phyloP scores from a whole-genome alignment of 1,139 yeast species.

The Blastobotrys malaysiensis region DNA sequence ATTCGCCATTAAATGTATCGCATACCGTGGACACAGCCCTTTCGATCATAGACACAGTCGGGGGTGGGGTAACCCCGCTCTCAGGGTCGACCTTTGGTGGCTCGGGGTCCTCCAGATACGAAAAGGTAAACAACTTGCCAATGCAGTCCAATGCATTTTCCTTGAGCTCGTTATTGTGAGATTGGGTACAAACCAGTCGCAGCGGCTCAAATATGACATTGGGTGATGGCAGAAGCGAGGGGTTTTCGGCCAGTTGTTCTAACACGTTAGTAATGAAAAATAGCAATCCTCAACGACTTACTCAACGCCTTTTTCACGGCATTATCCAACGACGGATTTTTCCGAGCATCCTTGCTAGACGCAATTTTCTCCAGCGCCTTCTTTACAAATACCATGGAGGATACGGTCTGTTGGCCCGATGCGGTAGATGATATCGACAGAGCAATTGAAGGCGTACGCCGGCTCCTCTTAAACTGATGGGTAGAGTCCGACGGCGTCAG shows the following conservation, averaged over 20 bases:
- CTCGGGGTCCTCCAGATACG: conserved; percentile 49
- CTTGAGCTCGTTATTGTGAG: conserved; percentile 47
- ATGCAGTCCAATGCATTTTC: conserved; percentile 58
- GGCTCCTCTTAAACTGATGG: conserved; percentile 10
- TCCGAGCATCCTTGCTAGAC: conserved; percentile 46
- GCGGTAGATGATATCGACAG: conserved; percentile 26
- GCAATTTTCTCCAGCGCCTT: conserved; percentile 44
- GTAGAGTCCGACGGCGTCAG: background rate
- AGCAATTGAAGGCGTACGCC: conserved; percentile 30
- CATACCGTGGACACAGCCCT: conserved; percentile 82
- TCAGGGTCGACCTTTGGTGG: conserved; percentile 37
- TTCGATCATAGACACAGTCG: conserved; percentile 61
- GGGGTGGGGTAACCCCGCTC: conserved; percentile 45
- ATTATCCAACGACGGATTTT: conserved; percentile 39
- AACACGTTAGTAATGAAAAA: background rate
- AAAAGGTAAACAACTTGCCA: conserved; percentile 60
- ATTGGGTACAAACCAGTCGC: conserved; percentile 50
- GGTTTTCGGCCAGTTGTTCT: conserved; percentile 26
- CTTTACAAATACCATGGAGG: conserved; percentile 42
- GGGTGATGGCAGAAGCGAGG: conserved; percentile 39
- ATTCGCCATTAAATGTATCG: conserved; percentile 85
- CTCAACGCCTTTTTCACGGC: conserved; percentile 42
- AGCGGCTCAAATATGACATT: conserved; percentile 54
- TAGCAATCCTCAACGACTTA: conserved; percentile 12
- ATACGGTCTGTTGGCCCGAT: conserved; percentile 27